Base-by-base conservation (phyloP, 441 rosid genomes). In the Codiaeum variegatum region DNA sequence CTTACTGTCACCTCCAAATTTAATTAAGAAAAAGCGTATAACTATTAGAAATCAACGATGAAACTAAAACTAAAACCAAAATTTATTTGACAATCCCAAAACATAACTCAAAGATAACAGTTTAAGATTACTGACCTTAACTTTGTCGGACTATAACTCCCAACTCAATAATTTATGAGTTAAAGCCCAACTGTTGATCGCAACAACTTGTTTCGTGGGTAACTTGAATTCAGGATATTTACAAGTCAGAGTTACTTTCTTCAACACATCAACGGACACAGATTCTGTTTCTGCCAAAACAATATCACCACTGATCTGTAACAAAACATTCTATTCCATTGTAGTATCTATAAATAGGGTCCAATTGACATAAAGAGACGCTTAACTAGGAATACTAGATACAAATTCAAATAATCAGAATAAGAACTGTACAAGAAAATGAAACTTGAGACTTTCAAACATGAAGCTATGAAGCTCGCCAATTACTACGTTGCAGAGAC, bases 211-310 rank as follows among this genome's bases (percentile, higher is more conserved):
- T 34, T 56, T 65, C 24, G 75, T 61, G 26, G 86, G 69, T 70
- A 75, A 69, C 61, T 79, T 79, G 0, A 49, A 76, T 63, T 77
- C 75, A 28, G 91, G 83, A 71, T 90, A 85, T 81, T 77, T 86
- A 71, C 91, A 85, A 3, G 91, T 87, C 36, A 94, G 81, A n/a
- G 88, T 92, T 52, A 90, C 95, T 82, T 71, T 84, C 85, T 92
- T 89, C 83, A 82, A 44, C 42, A 86, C 85, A 73, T 87, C 80
- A 71, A 94, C 83, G 66, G 79, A 74, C 65, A 91, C 84, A 0
- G 97, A 89, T 62, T 90, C 88, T 38, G 93, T 90, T 76, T 85
- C 94, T 91, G 92, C 75, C 59, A 66, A 71, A 24, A 31, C 44
- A 26, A 31, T 8, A 70, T 6, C 6, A 16, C 16, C 55, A 34